Evolutionary conservation across 805 yeast genomes (phyloP), one percentile per base, ranked within the genome.

Genomic region (Tetrapisispora arboricola): DNA sequence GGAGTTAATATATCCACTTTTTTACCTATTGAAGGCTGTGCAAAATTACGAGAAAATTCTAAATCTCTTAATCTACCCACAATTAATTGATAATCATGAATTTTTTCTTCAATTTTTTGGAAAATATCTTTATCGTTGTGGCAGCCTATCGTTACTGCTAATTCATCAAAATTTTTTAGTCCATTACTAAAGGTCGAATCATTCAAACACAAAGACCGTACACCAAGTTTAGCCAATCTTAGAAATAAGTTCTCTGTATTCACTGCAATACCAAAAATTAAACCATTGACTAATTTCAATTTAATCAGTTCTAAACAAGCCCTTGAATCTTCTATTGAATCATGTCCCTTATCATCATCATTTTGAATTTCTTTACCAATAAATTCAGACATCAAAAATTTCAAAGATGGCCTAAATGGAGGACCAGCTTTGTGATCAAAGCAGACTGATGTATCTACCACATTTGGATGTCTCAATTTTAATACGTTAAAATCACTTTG

Each of bases 351-450:
- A 3, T 44, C 49, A 20, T 68, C 70, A n/a, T 81, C 79, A 20
- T 62, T 63, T 59, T 92, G 97, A 39, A 90, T 90, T 0, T 58
- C 63, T 38, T 72, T 62, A 16, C 67, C 61, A 29, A 88, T 62
- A 54, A 70, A 74, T 42, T 68, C 72, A 10, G 68, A 61, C 2
- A 87, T 69, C n/a, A 92, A 66, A 67, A 78, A 78, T 55, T 73
- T 79, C 44, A 90, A 67, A 0, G 94, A 73, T 2, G 95, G 90
- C 54, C 78, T 83, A 46, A 71, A 71, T 0, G 95, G 94, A 0
- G 80, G 80, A 0, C 96, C 96, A 26, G 83, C 69, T n/a, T 75
- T 72, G 56, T 87, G 95, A 40, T 86, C 86, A 61, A 66, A 83
- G 10, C 80, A 65, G 1, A 83, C 49, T 0, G 96, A 70, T 0